Evolutionary conservation across 305 asterid species (phyloP).

Genomic region (Solanum hybrid): DNA sequence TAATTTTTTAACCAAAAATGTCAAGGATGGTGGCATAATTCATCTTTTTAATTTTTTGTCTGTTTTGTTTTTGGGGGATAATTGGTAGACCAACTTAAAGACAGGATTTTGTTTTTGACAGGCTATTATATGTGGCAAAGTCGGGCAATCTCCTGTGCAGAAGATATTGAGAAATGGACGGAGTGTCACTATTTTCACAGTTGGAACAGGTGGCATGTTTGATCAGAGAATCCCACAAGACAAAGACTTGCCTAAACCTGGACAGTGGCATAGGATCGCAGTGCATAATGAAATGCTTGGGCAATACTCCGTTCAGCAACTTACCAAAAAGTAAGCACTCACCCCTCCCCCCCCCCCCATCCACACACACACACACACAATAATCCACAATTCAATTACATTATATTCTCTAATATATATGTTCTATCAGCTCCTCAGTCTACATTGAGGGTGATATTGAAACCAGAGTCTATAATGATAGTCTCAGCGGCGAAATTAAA

Average conservation of each 20-base stretch:
- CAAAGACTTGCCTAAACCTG: constrained; percentile 60
- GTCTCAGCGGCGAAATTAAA: constrained; percentile 75
- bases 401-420: constrained; percentile 19
- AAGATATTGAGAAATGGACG: constrained; percentile 86
- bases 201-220: constrained; percentile 92
- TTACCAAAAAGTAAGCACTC: constrained; percentile 56
- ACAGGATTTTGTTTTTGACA: constrained; percentile 10
- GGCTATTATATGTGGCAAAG: constrained; percentile 90
- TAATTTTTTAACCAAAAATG: neutral
- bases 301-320: constrained; percentile 76
- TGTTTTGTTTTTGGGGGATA: neutral
- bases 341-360: neutral
- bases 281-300: constrained; percentile 91
- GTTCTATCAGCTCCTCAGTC: constrained; percentile 73
- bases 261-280: constrained; percentile 94
- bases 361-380: neutral
- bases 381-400: constrained; percentile 1
- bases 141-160: constrained; percentile 82
- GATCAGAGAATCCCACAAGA: constrained; percentile 66
- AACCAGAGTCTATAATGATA: constrained; percentile 90
- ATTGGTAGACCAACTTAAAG: neutral
- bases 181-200: constrained; percentile 72
- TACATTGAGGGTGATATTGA: constrained; percentile 96
- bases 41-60: neutral
- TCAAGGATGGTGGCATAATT: neutral